Evolutionary conservation across 306 rosid genomes (phyloP).

Genomic region (Sindora glabra): DNA sequence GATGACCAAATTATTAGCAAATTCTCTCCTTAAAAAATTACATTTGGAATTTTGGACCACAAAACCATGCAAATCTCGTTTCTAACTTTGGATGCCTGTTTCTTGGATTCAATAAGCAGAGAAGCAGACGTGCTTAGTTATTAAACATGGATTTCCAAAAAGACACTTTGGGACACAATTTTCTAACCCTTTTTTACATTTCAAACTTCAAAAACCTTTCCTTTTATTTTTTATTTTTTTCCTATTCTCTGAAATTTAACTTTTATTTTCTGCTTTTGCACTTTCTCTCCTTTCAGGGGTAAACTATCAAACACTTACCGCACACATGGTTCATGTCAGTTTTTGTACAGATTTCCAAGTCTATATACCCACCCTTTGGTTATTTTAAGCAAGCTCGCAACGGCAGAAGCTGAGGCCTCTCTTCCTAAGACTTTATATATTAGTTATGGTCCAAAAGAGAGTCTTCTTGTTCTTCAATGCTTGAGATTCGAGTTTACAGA

Average conservation of each 20-base stretch:
- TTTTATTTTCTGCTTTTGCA: slow-evolving; percentile 36
- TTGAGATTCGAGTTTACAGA: slow-evolving; percentile 79
- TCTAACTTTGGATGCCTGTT: slow-evolving; percentile 65
- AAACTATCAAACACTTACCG: slow-evolving; percentile 25
- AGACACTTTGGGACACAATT: slow-evolving; percentile 72
- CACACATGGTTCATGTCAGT: slow-evolving; percentile 53
- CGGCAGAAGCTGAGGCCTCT: slow-evolving; percentile 19
- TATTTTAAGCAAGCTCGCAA: slow-evolving; percentile 16
- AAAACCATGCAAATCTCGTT: background rate
- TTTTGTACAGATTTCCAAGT: slow-evolving; percentile 46
- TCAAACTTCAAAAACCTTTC: slow-evolving; percentile 18
- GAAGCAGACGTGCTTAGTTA: slow-evolving; percentile 28
- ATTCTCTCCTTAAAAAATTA: slow-evolving; percentile 15
- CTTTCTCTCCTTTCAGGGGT: slow-evolving; percentile 22
- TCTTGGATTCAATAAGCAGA: slow-evolving; percentile 71
- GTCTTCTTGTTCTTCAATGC: slow-evolving; percentile 41
- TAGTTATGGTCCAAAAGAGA: slow-evolving; percentile 44
- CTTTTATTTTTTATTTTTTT: slow-evolving; percentile 12
- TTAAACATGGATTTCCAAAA: slow-evolving; percentile 33
- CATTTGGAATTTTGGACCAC: slow-evolving; percentile 28
- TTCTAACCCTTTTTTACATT: slow-evolving; percentile 50
- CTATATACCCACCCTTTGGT: slow-evolving; percentile 20
- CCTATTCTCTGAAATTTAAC: slow-evolving; percentile 24
- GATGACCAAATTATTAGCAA: slow-evolving; percentile 24
- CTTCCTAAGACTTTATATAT: slow-evolving; percentile 22